Base-by-base conservation (phyloP, 352 stramenopile species). In the Pythium oligandrum region DNA sequence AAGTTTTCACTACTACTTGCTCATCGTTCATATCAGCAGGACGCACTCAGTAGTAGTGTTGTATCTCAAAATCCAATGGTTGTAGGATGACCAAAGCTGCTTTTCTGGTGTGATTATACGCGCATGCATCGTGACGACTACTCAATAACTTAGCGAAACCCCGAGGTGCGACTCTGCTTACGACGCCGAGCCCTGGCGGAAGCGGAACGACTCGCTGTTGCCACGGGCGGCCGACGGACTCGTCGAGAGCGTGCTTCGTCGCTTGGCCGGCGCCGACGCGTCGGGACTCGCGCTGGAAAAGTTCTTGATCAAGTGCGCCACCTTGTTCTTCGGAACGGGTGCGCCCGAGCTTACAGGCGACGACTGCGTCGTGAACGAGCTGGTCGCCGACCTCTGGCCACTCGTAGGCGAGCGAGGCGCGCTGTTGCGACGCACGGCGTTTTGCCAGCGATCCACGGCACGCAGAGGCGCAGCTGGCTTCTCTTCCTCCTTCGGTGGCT, bases 231-330 rank as follows among this genome's bases (percentile, higher is more conserved):
- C 51, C 47, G 12, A 12, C 38, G 12, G 7, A 8, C 38, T 42
- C 38, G 38, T 42, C 38, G 38, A 26, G 7, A 64, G 47, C 31
- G 51, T 64, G 17, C 57, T 57, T 6, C 52, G 51, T 4, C 58
- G 52, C 40, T 26, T 39, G 35, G 26, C 36, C 53, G 17, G 12
- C 44, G 11, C 30, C 36, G 44, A 32, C 31, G 36, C 44, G 40
- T 66, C 61, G 0, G 17, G 17, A 26, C 17, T 26, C 32, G 74
- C 69, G 3, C 35, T 42, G 6, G 72, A 83, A 34, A 86, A 89
- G 62, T 86, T 89, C 64, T 87, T 87, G 63, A 87, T 86, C 52
- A 89, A 57, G 53, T 78, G 64, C 31, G 78, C 75, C 31, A 89
- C 68, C 43, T 85, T 85, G 60, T 61, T 86, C 34, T 60, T 71